A percentile compares a stretch with the other conserved stretches of the same genome.
phyloP scores from a whole-genome alignment of 176 grass and related monocot species.

The Melocanna baccifera region DNA sequence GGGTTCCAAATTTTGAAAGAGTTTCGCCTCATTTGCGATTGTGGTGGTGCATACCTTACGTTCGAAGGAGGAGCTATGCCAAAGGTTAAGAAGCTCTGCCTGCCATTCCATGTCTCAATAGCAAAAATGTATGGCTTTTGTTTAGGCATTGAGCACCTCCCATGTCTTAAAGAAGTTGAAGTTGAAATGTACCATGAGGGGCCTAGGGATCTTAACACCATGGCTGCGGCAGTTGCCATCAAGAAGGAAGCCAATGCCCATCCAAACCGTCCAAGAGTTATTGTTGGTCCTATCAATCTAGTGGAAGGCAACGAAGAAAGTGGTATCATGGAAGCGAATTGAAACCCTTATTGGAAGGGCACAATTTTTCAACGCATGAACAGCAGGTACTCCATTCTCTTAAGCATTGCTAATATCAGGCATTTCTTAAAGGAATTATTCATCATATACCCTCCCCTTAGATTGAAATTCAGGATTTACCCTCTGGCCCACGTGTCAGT shows the following conservation, averaged over 20 bases:
- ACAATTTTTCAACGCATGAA: too few species aligned
- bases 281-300: background rate
- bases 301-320: too few species aligned
- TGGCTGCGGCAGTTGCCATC: background rate
- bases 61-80: background rate
- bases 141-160: background rate
- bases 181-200: background rate
- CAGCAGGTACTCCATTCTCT: too few species aligned
- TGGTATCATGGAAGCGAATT: too few species aligned
- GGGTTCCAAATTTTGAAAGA: background rate
- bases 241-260: background rate
- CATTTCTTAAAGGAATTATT: too few species aligned
- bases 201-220: background rate
- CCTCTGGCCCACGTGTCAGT: too few species aligned
- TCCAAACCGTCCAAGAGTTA: background rate
- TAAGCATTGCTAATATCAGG: too few species aligned
- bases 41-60: background rate
- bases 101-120: background rate
- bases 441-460: too few species aligned
- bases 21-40: background rate
- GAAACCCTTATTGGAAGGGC: too few species aligned
- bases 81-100: background rate
- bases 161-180: background rate
- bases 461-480: too few species aligned
- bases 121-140: background rate